These are phyloP conservation scores for Aureobasidium namibiae DNA, from an alignment of 2,329 filamentous ascomycete genomes.

Conservation along the genomic window DNA sequence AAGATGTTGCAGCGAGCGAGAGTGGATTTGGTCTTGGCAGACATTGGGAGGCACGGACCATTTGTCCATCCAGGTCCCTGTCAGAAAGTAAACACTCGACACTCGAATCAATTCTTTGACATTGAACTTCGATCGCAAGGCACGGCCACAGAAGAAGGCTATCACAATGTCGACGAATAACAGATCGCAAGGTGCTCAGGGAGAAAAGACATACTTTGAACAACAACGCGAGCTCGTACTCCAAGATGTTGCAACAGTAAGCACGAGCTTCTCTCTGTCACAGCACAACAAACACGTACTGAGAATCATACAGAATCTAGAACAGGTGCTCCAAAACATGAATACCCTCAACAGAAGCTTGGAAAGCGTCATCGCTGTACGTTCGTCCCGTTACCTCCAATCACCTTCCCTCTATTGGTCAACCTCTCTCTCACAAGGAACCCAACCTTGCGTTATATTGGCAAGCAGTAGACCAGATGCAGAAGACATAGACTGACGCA, in stretches of 20 bases:
- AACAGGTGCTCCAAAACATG: constrained; percentile 88
- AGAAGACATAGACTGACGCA: background rate
- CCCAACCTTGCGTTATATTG: constrained; percentile 30
- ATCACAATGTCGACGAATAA: constrained; percentile 18
- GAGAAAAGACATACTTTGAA: constrained; percentile 57
- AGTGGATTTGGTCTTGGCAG: background rate
- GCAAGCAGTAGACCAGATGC: background rate
- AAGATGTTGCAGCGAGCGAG: background rate
- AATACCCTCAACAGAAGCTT: constrained; percentile 90
- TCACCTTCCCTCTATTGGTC: background rate
- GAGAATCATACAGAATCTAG: constrained; percentile 49
- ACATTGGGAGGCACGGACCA: background rate
- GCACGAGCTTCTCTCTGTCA: background rate
- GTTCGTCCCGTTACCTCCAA: constrained; percentile 19
- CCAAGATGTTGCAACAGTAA: constrained; percentile 63
- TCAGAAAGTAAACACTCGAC: background rate
- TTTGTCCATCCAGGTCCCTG: background rate
- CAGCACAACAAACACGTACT: background rate
- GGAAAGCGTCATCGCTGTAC: constrained; percentile 80
- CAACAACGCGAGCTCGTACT: constrained; percentile 65
- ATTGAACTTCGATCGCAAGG: background rate
- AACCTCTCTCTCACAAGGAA: background rate
- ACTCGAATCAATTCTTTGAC: background rate
- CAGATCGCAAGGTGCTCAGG: constrained; percentile 25
- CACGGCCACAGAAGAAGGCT: rapidly evolving